Percentiles rank a stretch among this genome's conserved stretches.
Conservation (phyloP, 78 protist species). For the Dictyostelium purpureum region DNA sequence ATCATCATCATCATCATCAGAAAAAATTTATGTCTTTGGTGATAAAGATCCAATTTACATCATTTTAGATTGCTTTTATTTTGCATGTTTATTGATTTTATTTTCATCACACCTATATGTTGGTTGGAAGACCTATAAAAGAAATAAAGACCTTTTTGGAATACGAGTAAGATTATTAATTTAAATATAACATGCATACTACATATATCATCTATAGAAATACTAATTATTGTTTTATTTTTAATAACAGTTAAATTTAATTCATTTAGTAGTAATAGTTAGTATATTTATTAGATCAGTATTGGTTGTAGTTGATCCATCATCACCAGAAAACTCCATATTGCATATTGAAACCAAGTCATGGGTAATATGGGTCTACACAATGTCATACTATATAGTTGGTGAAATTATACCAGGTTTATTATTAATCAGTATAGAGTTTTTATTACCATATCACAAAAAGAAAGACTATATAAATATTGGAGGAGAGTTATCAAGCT, state of each 20-base stretch:
- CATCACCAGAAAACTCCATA: constrained; percentile 21
- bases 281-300: constrained; percentile 22
- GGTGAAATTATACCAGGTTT: constrained; percentile 20
- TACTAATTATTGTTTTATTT: not conserved
- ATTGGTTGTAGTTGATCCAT: constrained; percentile 9
- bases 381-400: not conserved
- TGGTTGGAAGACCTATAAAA: constrained; percentile 31
- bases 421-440: not conserved
- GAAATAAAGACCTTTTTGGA: constrained; percentile 26
- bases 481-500: constrained; percentile 4
- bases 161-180: not conserved
- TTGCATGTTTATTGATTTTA: constrained; percentile 3
- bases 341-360: constrained; percentile 16
- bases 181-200: not conserved
- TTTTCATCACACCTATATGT: not conserved
- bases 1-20: not conserved
- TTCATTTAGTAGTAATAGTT: constrained; percentile 10
- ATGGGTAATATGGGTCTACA: not conserved
- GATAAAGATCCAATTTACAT: constrained; percentile 6
- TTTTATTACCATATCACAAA: constrained; percentile 11
- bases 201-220: not conserved
- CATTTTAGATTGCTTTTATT: constrained; percentile 4
- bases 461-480: not conserved
- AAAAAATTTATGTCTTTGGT: not conserved
- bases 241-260: not conserved